phyloP scores from a whole-genome alignment of 1,284 basidiomycete species.

The Crucibulum cyathiforme region DNA sequence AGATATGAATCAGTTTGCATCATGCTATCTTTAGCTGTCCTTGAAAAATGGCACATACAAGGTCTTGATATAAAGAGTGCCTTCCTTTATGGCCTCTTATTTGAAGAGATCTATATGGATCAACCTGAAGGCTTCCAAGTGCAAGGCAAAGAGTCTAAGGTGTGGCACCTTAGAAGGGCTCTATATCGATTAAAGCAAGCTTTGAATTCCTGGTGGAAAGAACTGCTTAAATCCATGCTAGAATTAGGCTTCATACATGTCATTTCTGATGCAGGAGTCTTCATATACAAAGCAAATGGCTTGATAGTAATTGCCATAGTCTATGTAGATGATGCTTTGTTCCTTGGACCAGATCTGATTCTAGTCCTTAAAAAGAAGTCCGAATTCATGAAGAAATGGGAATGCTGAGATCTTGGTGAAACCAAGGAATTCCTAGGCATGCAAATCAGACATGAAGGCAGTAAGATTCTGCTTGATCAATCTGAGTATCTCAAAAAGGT shows the following conservation, averaged over 20 bases:
- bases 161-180: constrained; percentile 22
- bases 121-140: constrained; percentile 35
- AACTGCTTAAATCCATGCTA: constrained; percentile 23
- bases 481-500: constrained; percentile 5
- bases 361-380: background rate
- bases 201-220: constrained; percentile 32
- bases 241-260: constrained; percentile 20
- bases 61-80: constrained; percentile 44
- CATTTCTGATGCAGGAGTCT: constrained; percentile 25
- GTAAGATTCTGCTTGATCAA: background rate
- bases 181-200: constrained; percentile 44
- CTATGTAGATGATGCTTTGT: constrained; percentile 1
- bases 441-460: no score
- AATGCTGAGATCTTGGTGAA: background rate
- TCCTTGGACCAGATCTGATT: background rate
- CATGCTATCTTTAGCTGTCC: constrained; percentile 36
- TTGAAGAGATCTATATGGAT: constrained; percentile 44
- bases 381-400: background rate
- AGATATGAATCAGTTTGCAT: constrained; percentile 39
- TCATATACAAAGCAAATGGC: background rate
- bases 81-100: constrained; percentile 42
- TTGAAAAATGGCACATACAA: constrained; percentile 34
- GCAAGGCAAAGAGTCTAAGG: constrained; percentile 20
- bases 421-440: background rate
- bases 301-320: background rate